Evolutionary conservation across 148 eudicot species (phyloP), one percentile per base, ranked within the genome.

Genomic region (Vaccinium vitisidaea): DNA sequence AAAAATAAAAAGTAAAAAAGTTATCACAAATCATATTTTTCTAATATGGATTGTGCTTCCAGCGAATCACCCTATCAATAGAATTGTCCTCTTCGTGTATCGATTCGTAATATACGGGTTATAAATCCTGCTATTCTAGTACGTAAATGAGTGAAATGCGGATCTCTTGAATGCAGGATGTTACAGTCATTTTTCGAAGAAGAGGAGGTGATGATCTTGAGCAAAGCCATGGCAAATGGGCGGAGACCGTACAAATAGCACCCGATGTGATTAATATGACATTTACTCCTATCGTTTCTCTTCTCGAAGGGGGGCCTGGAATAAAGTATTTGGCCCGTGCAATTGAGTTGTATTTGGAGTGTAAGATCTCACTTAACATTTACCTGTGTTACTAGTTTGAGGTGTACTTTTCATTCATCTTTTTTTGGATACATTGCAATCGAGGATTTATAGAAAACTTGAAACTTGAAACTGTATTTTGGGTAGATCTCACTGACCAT

Each of bases 201-300:
- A 92, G 99, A 87, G 99, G 99, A 59, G 99, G 98, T 21, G 98
- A 97, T 61, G 99, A 97, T 89, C 96, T 97, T 84, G 99, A 95
- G 85, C 99, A 97, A 89, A 95, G 93, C 88, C 92, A 95, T 8
- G 88, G 90, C 8, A 97, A 89, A 88, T 97, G 99, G 99, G 95
- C 96, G 46, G 93, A 88, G 85, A 93, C 94, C 49, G 98, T 97
- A 73, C 83, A 88, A 80, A 84, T 85, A 67, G 91, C 98, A 12
- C 99, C 99, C 54, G 99, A 97, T 86, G 95, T 97, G 61, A 94
- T 97, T 83, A 92, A 91, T 87, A 97, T 97, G 99, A 95, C 95
- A 81, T 95, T 94, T 87, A 92, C 90, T 75, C 96, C 98, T 46
- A 97, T 97, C 75, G 93, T 92, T 14, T 93, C 98, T 84, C 92